phyloP scores from a whole-genome alignment of 2,329 filamentous ascomycete genomes.

The Leptodontidium sp. region DNA sequence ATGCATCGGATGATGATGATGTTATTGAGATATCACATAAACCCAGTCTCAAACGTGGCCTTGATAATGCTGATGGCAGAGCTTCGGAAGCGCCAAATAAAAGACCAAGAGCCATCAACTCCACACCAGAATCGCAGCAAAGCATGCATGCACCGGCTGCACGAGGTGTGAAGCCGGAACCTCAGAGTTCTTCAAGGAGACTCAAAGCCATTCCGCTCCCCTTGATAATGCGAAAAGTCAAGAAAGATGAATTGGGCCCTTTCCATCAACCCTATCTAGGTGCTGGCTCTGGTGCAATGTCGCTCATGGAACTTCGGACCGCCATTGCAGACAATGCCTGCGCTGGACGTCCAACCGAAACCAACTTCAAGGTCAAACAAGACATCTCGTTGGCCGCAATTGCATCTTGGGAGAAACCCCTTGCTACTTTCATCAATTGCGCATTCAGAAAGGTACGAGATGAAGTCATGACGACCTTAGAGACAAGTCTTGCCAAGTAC shows the following conservation, averaged over 20 bases:
- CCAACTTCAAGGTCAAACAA: slow-evolving; percentile 67
- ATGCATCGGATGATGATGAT: slow-evolving; percentile 26
- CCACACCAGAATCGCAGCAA: not conserved
- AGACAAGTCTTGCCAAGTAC: slow-evolving; percentile 22
- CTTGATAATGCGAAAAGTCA: not conserved
- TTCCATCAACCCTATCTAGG: slow-evolving; percentile 25
- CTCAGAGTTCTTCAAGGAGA: slow-evolving; percentile 42
- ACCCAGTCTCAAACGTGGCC: not conserved
- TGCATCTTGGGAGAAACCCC: slow-evolving; percentile 62
- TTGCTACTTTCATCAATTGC: slow-evolving; percentile 53
- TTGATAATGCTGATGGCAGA: not conserved
- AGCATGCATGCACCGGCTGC: not conserved
- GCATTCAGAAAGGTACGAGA: slow-evolving; percentile 58
- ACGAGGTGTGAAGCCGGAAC: not conserved
- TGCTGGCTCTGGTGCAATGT: slow-evolving; percentile 21
- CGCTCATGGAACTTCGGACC: slow-evolving; percentile 54
- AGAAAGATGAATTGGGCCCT: slow-evolving; percentile 17
- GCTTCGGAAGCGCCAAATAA: not conserved
- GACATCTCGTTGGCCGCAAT: slow-evolving; percentile 62
- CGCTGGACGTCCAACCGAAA: slow-evolving; percentile 65
- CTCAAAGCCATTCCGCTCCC: slow-evolving; percentile 49
- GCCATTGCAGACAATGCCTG: slow-evolving; percentile 63
- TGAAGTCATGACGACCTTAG: slow-evolving; percentile 41
- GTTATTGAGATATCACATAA: not conserved
- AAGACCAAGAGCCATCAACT: not conserved